phyloP scores from a whole-genome alignment of 2,329 filamentous ascomycete species.

The Sordariomycetes sp. region DNA sequence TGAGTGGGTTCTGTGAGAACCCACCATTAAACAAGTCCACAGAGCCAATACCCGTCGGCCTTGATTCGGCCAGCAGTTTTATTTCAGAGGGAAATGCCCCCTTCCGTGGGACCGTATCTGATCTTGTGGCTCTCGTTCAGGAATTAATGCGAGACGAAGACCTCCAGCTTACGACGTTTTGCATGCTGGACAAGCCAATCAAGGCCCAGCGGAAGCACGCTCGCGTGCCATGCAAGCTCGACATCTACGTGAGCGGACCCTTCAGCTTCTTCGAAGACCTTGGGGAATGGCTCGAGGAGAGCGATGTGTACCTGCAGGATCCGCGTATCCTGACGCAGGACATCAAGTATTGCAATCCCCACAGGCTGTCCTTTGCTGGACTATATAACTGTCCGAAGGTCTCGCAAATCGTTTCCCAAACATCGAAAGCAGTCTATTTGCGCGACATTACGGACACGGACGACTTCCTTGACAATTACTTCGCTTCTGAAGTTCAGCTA shows the following conservation, averaged over 20 bases:
- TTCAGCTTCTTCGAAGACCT: slow-evolving; percentile 16
- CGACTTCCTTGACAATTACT: slow-evolving; percentile 13
- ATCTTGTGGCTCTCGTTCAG: slow-evolving; percentile 34
- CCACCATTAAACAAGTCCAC: neutral
- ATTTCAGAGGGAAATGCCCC: neutral
- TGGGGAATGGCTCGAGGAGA: slow-evolving; percentile 19
- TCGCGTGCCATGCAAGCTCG: neutral
- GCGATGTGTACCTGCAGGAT: slow-evolving; percentile 22
- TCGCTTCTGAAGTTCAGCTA: slow-evolving; percentile 15
- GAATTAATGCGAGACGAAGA: slow-evolving; percentile 18
- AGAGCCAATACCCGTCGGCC: neutral
- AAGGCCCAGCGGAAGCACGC: neutral
- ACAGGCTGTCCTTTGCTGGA: slow-evolving; percentile 15
- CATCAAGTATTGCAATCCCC: slow-evolving; percentile 23
- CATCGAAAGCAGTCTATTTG: slow-evolving; percentile 1
- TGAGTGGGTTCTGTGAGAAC: neutral
- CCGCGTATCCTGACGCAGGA: slow-evolving; percentile 15
- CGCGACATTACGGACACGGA: slow-evolving; percentile 4
- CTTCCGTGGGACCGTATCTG: slow-evolving; percentile 20
- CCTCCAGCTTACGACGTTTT: neutral
- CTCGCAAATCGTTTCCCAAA: neutral
- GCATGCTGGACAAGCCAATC: neutral
- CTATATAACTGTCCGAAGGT: neutral
- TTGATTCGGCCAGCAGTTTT: neutral
- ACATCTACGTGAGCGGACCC: slow-evolving; percentile 20